These are phyloP conservation scores for Carex scoparia DNA, from an alignment of 176 grass and related monocot genomes.

Conservation along the genomic window DNA sequence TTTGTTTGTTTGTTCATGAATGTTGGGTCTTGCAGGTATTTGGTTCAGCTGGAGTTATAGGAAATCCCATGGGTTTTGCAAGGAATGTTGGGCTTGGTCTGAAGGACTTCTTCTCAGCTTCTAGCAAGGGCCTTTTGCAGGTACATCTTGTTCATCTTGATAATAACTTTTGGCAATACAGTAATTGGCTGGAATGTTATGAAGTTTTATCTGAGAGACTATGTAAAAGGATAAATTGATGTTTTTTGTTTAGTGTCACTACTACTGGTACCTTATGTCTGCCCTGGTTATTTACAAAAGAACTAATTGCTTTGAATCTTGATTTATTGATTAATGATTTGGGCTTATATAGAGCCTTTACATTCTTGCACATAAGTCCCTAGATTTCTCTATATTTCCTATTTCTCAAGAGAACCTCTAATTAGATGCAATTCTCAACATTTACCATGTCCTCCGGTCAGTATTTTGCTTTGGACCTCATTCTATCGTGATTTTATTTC, in stretches of 20 bases:
- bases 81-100: constrained; percentile 96
- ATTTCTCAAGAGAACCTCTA: no score
- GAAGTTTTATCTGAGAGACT: constrained; percentile 25
- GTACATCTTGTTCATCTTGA: constrained; percentile 24
- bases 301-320: no score
- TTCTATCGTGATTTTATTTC: not conserved
- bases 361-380: no score
- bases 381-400: no score
- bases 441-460: not conserved
- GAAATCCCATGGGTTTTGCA: constrained; percentile 97
- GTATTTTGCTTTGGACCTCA: not conserved
- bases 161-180: not conserved
- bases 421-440: no score
- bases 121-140: constrained; percentile 77
- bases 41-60: constrained; percentile 94
- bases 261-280: not conserved
- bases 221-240: constrained; percentile 5
- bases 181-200: constrained; percentile 16
- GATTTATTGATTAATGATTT: no score
- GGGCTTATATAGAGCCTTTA: no score
- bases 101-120: constrained; percentile 85
- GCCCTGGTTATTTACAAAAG: not conserved
- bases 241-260: not conserved
- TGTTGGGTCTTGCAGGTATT: constrained; percentile 46
- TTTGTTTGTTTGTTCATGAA: not conserved